Conservation (phyloP, 1,284 basidiomycete species). For the Pholiota adiposa region DNA sequence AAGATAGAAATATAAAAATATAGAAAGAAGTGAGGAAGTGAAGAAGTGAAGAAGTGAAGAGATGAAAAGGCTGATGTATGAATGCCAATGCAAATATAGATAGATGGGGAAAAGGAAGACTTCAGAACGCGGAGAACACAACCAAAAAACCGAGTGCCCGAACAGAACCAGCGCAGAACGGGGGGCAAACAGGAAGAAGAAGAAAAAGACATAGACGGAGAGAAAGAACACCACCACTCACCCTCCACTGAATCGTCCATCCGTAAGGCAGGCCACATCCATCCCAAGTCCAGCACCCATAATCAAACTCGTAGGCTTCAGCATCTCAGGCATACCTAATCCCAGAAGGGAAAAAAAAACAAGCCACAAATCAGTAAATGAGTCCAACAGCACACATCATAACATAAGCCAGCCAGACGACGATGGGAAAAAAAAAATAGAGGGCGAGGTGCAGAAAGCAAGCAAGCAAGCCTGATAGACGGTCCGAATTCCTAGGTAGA, state of each 20-base stretch:
- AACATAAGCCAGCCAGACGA: slow-evolving; percentile 19
- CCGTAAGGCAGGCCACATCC: slow-evolving; percentile 90
- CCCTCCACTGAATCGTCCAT: slow-evolving; percentile 95
- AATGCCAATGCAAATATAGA: not conserved
- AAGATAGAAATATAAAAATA: not conserved
- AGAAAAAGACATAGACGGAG: slow-evolving; percentile 12
- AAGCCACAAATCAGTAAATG: slow-evolving; percentile 10
- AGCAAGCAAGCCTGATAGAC: not conserved
- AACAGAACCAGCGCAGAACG: slow-evolving; percentile 1
- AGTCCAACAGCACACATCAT: slow-evolving; percentile 2
- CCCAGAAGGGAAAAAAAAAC: slow-evolving; percentile 13
- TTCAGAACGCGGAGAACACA: not conserved
- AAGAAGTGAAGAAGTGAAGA: not conserved
- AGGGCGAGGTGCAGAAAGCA: not conserved
- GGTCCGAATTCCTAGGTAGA: not conserved
- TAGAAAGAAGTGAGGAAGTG: not conserved
- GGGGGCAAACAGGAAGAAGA: too few species aligned
- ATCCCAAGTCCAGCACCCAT: slow-evolving; percentile 94
- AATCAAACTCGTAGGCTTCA: slow-evolving; percentile 88
- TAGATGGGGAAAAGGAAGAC: not conserved
- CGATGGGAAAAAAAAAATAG: slow-evolving; percentile 21
- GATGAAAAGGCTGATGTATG: not conserved
- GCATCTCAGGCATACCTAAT: slow-evolving; percentile 92
- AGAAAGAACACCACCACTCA: slow-evolving; percentile 41
- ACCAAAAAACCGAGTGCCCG: not conserved